Evolutionary conservation across 2,329 filamentous ascomycete genomes (phyloP), one percentile per base, ranked within the genome.

Genomic region (Gyromitra esculenta): DNA sequence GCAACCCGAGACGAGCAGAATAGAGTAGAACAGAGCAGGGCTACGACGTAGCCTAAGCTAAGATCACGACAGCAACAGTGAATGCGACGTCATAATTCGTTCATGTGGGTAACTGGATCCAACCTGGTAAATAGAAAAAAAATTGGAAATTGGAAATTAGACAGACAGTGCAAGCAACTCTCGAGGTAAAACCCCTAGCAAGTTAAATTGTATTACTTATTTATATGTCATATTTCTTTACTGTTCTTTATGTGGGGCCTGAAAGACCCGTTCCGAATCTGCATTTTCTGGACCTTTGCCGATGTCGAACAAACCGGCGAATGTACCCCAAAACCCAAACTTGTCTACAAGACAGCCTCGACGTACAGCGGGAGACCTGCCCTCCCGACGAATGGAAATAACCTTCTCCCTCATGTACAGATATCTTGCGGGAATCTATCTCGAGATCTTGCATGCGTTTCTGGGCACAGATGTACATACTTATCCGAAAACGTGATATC

Each of bases 401-500:
- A 50, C 59, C 37, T 35, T n/a, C 48, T 21, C 41, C 65, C 15
- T 18, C 57, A 60, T 60, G 57, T 60, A 18, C 31, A 60, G 37
- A 41, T 48, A 69, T 60, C 66, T 56, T 57, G 41, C 37, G 48
- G 60, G 66, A 31, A 69, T 69, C 66, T 69, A 56, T 63, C 71
- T 69, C 39, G 37, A 41, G 59, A 75, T 71, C 72, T 75, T 70
- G 72, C 72, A 75, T 75, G 64, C 72, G 48, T 70, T 52, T 15
- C 48, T 11, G 66, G 54, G 31, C 15, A 50, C 35, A 25, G 62
- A 35, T 52, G 45, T 62, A 56, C 59, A 71, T 11, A 57, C 15
- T 59, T 74, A 56, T 35, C 70, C 69, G 21, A 66, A 74, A 77
- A 75, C 64, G 52, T 70, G 50, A 62, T 74, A 77, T 75, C 50